Evolutionary conservation across 2,329 filamentous ascomycete genomes (phyloP).

Genomic region (Tolypocladium album): DNA sequence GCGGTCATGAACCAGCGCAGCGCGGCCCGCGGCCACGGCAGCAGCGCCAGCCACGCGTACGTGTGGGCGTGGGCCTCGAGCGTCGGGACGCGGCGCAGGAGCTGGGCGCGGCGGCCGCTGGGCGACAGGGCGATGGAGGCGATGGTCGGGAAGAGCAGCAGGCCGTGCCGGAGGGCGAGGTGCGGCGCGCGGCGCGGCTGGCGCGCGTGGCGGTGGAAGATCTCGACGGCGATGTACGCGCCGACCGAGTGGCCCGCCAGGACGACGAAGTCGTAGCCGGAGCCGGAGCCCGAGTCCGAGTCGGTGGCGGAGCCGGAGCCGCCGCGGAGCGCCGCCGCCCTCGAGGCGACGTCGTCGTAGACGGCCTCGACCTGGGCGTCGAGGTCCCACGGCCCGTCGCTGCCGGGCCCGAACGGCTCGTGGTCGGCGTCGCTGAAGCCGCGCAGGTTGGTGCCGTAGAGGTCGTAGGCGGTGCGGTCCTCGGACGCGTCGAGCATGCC

Average conservation of each 20-base stretch:
- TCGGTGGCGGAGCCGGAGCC: neutral
- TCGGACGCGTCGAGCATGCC: constrained; percentile 36
- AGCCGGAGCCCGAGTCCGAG: constrained; percentile 16
- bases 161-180: constrained; percentile 36
- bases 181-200: constrained; percentile 20
- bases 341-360: constrained; percentile 24
- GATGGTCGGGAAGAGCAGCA: constrained; percentile 66
- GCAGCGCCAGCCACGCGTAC: constrained; percentile 30
- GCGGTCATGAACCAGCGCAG: constrained; percentile 31
- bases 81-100: constrained; percentile 29
- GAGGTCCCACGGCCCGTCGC: constrained; percentile 35
- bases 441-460: constrained; percentile 46
- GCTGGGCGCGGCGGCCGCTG: constrained; percentile 37
- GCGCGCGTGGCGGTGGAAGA: constrained; percentile 46
- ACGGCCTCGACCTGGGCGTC: constrained; percentile 40
- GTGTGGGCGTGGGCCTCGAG: constrained; percentile 29
- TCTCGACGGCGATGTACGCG: constrained; percentile 58
- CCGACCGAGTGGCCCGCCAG: constrained; percentile 68
- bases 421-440: constrained; percentile 48
- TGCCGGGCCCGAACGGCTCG: constrained; percentile 26
- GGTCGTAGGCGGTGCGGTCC: constrained; percentile 31
- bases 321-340: constrained; percentile 7
- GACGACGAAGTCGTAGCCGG: constrained; percentile 46
- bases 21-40: constrained; percentile 25
- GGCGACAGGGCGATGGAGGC: constrained; percentile 57